phyloP scores from a whole-genome alignment of 2,329 filamentous ascomycete species.

The Fusarium liriodendri region DNA sequence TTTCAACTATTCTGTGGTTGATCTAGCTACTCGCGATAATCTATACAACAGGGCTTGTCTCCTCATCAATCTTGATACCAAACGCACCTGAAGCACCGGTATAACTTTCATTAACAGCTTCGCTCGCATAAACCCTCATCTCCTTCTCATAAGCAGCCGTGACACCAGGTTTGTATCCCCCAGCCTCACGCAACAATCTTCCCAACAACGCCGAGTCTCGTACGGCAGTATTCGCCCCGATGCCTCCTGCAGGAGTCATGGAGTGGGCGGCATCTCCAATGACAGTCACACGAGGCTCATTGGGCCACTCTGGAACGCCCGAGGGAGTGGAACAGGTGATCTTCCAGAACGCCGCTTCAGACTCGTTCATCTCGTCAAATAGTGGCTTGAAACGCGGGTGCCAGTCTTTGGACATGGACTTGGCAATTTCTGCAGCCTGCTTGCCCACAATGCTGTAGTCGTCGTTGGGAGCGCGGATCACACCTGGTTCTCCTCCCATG shows the following conservation, averaged over 20 bases:
- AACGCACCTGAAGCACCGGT: slow-evolving; percentile 56
- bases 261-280: slow-evolving; percentile 69
- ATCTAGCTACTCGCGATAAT: neutral
- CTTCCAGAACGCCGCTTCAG: slow-evolving; percentile 73
- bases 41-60: slow-evolving; percentile 33
- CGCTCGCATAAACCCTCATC: slow-evolving; percentile 70
- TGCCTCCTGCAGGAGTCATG: slow-evolving; percentile 68
- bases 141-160: slow-evolving; percentile 69
- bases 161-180: slow-evolving; percentile 64
- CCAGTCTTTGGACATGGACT: slow-evolving; percentile 65
- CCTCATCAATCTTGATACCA: slow-evolving; percentile 59
- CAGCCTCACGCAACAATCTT: slow-evolving; percentile 61
- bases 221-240: slow-evolving; percentile 69
- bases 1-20: neutral
- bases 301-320: slow-evolving; percentile 70
- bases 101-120: slow-evolving; percentile 67
- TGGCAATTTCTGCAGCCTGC: slow-evolving; percentile 68
- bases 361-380: slow-evolving; percentile 67
- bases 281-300: slow-evolving; percentile 67
- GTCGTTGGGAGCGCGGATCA: slow-evolving; percentile 68
- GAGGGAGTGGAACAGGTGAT: slow-evolving; percentile 71
- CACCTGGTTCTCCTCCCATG: slow-evolving; percentile 67
- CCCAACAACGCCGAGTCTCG: slow-evolving; percentile 66
- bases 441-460: slow-evolving; percentile 69
- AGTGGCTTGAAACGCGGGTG: slow-evolving; percentile 65